phyloP scores from a whole-genome alignment of 306 rosid species.

The Astragalus glycyphyllos region DNA sequence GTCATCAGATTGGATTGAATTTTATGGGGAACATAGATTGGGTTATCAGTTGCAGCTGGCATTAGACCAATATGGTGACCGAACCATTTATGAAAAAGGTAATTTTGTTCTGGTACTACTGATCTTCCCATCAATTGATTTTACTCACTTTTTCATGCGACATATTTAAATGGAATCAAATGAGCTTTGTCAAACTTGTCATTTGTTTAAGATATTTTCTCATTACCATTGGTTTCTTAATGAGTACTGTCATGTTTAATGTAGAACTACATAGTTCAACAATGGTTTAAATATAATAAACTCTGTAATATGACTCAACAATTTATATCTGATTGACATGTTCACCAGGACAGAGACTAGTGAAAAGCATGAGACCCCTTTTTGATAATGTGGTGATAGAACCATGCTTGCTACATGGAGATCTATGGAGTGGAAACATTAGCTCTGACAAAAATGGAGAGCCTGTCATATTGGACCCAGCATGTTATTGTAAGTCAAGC shows the following conservation, averaged over 20 bases:
- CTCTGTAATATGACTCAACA: neutral
- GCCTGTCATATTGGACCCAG: constrained; percentile 93
- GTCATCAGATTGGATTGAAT: constrained; percentile 91
- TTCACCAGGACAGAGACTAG: constrained; percentile 77
- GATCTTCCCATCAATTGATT: constrained; percentile 18
- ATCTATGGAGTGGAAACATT: constrained; percentile 95
- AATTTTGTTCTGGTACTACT: constrained; percentile 10
- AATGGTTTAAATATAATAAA: neutral
- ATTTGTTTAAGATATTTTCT: too few species aligned
- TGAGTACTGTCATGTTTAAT: constrained; percentile 1
- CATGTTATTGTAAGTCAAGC: constrained; percentile 87
- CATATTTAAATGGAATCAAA: neutral
- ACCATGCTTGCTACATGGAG: constrained; percentile 96
- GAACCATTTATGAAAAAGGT: constrained; percentile 81
- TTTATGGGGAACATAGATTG: constrained; percentile 82
- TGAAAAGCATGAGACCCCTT: constrained; percentile 69
- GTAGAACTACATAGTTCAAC: constrained; percentile 7
- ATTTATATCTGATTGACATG: constrained; percentile 21
- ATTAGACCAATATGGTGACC: constrained; percentile 69
- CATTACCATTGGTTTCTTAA: neutral
- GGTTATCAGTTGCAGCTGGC: constrained; percentile 87
- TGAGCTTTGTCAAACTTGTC: constrained; percentile 24
- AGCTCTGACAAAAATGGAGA: constrained; percentile 84
- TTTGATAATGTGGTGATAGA: constrained; percentile 70
- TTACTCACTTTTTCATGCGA: neutral